phyloP scores from a whole-genome alignment of 1,284 basidiomycete species.

The Trichosporon sp. region DNA sequence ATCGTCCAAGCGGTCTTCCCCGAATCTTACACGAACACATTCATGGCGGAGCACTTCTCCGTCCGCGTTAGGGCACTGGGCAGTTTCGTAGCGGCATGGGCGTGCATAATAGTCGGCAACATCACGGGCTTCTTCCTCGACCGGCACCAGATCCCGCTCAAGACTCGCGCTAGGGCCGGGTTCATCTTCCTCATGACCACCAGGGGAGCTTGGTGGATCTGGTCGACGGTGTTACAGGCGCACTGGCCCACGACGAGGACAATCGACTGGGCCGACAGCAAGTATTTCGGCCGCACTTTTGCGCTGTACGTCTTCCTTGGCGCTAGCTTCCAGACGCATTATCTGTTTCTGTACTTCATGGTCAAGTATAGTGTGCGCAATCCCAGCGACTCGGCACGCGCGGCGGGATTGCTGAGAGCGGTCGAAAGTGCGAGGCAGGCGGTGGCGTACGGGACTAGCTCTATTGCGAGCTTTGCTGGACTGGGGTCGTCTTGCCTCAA shows the following conservation, averaged over 20 bases:
- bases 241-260: neutral
- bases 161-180: neutral
- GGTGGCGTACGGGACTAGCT: slow-evolving; percentile 5
- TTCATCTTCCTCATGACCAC: slow-evolving; percentile 6
- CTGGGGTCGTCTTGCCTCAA: slow-evolving; percentile 7
- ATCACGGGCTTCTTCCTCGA: slow-evolving; percentile 4
- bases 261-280: slow-evolving; percentile 5
- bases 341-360: slow-evolving; percentile 12
- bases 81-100: neutral
- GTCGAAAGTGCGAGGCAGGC: slow-evolving; percentile 7
- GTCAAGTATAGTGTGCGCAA: slow-evolving; percentile 1
- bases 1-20: slow-evolving; percentile 11
- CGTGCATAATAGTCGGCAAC: slow-evolving; percentile 8
- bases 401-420: slow-evolving; percentile 6
- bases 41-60: slow-evolving; percentile 6
- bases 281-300: slow-evolving; percentile 9
- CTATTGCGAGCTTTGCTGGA: neutral
- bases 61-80: slow-evolving; percentile 8
- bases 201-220: slow-evolving; percentile 13
- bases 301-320: slow-evolving; percentile 12
- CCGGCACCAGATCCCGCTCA: neutral
- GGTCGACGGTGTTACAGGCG: slow-evolving; percentile 6
- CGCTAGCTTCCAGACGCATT: slow-evolving; percentile 7
- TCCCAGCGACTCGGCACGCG: neutral
- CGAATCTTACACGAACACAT: slow-evolving; percentile 11